Conservation (phyloP, 2,329 filamentous ascomycete species). For the Ceratocystis papillata region DNA sequence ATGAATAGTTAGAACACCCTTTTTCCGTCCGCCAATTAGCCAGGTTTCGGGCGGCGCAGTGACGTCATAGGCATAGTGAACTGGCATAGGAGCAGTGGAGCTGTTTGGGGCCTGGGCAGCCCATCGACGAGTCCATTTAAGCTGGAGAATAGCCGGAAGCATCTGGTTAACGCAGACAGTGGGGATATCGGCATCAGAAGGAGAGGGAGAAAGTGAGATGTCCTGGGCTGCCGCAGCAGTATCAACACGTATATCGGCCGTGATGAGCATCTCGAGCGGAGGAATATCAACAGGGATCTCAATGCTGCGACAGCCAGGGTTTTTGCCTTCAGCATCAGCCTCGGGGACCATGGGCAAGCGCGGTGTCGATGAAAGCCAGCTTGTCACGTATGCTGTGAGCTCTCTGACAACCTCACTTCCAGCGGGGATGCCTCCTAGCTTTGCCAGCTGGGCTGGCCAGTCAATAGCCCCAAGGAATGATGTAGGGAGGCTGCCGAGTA, state of each 20-base stretch:
- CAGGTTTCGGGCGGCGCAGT: constrained; percentile 63
- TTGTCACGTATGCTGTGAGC: constrained; percentile 31
- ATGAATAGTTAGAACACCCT: constrained; percentile 62
- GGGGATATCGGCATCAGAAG: constrained; percentile 27
- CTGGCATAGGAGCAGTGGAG: constrained; percentile 25
- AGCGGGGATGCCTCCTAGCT: constrained; percentile 9
- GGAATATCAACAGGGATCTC: constrained; percentile 85
- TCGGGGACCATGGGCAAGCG: not conserved
- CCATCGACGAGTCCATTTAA: constrained; percentile 54
- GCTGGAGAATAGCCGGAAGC: constrained; percentile 49
- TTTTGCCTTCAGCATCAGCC: not conserved
- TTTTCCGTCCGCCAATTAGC: constrained; percentile 73
- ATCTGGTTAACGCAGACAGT: constrained; percentile 53
- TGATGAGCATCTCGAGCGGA: constrained; percentile 70
- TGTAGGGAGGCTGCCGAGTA: constrained; percentile 35
- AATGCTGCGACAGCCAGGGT: constrained; percentile 43
- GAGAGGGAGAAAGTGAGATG: constrained; percentile 26
- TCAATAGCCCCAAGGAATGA: constrained; percentile 25
- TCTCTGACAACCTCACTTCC: constrained; percentile 17
- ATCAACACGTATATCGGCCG: constrained; percentile 52
- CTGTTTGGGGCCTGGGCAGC: constrained; percentile 37
- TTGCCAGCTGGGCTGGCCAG: constrained; percentile 19
- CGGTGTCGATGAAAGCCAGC: constrained; percentile 32
- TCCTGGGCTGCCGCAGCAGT: constrained; percentile 28
- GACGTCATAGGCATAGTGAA: constrained; percentile 70